phyloP scores from a whole-genome alignment of 1,284 basidiomycete genomes.

The Rhizoctonia solani region DNA sequence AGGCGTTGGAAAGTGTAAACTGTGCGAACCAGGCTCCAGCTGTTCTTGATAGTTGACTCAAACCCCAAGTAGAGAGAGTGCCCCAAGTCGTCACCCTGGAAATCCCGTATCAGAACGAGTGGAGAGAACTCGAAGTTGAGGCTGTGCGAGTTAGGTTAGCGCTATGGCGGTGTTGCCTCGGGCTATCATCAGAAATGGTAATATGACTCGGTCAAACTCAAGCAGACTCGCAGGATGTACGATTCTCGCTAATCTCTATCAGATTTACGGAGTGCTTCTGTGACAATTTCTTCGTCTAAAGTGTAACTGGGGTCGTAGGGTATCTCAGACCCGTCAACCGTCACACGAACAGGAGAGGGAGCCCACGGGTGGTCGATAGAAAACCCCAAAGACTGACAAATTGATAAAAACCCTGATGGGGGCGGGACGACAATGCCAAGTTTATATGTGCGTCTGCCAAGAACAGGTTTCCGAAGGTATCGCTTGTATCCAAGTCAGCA shows the following conservation, averaged over 20 bases:
- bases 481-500: not conserved
- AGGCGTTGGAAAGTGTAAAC: too few relatives aligned
- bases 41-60: too few relatives aligned
- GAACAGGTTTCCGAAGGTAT: constrained; percentile 6
- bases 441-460: constrained; percentile 53
- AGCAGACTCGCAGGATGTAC: too few relatives aligned
- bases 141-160: not conserved
- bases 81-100: not conserved
- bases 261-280: not conserved
- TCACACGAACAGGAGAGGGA: not conserved
- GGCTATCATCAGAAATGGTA: too few relatives aligned
- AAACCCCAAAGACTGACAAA: not conserved
- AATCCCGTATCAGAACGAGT: not conserved
- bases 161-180: not conserved
- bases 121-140: not conserved
- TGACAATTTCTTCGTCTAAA: not conserved
- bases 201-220: too few relatives aligned
- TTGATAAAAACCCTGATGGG: not conserved
- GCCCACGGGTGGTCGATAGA: not conserved
- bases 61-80: too few relatives aligned
- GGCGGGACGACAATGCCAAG: constrained; percentile 48
- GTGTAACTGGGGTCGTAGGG: not conserved
- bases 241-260: too few relatives aligned
- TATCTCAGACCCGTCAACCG: not conserved
- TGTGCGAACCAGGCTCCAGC: too few relatives aligned